A percentile compares a stretch with the other conserved stretches of the same genome.
Evolutionary conservation across 2,329 filamentous ascomycete species (phyloP).

Genomic region (Cladosporium sp.): DNA sequence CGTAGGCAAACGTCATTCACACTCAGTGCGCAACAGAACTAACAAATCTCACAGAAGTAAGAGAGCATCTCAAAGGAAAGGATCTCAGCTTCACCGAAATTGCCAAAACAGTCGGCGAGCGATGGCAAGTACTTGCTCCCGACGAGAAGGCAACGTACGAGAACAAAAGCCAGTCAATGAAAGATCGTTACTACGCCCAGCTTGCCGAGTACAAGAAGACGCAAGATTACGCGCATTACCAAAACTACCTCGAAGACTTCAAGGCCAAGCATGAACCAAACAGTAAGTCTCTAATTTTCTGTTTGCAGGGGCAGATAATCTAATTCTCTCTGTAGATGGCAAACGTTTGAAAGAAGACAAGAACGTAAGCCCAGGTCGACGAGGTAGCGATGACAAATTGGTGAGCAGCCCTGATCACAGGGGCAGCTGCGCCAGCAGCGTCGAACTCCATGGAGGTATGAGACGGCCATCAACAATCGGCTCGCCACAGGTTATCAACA

Average conservation of each 20-base stretch:
- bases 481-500: not conserved
- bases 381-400: slow-evolving; percentile 10
- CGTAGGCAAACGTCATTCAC: slow-evolving; percentile 53
- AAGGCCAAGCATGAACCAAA: slow-evolving; percentile 62
- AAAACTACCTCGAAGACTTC: slow-evolving; percentile 73
- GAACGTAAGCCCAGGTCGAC: not conserved
- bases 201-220: slow-evolving; percentile 78
- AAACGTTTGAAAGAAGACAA: slow-evolving; percentile 15
- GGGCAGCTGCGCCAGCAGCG: slow-evolving; percentile 8
- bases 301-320: not conserved
- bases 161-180: slow-evolving; percentile 68
- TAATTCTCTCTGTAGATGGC: not conserved
- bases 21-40: not conserved
- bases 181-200: slow-evolving; percentile 74
- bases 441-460: not conserved
- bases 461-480: not conserved
- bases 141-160: slow-evolving; percentile 72
- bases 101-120: slow-evolving; percentile 91
- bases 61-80: slow-evolving; percentile 73
- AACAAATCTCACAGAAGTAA: slow-evolving; percentile 57
- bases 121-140: slow-evolving; percentile 75
- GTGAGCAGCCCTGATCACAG: slow-evolving; percentile 10
- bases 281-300: not conserved
- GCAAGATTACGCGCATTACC: slow-evolving; percentile 65
- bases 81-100: slow-evolving; percentile 85